Evolutionary conservation across 805 yeast species (phyloP).

Genomic region (Candida multigemmis): DNA sequence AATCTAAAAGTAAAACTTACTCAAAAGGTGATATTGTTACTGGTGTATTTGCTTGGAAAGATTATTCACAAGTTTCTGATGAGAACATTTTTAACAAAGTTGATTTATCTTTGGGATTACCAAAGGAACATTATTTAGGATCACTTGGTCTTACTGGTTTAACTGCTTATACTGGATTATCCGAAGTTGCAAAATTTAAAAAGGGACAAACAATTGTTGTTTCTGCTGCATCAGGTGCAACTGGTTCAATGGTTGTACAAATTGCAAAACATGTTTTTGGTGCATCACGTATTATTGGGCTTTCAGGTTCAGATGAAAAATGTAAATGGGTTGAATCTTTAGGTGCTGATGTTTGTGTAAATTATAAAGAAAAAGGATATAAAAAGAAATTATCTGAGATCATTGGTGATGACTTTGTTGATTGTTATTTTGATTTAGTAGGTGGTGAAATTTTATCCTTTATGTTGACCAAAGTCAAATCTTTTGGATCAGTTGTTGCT

Average conservation of each 20-base stretch:
- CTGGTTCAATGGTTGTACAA: slow-evolving; percentile 22
- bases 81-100: slow-evolving; percentile 8
- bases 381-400: slow-evolving; percentile 13
- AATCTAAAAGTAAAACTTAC: slow-evolving; percentile 13
- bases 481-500: slow-evolving; percentile 15
- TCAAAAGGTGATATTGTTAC: slow-evolving; percentile 14
- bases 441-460: slow-evolving; percentile 14
- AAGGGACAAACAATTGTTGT: slow-evolving; percentile 12
- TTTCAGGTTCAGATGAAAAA: slow-evolving; percentile 35
- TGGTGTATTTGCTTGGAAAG: slow-evolving; percentile 14
- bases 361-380: slow-evolving; percentile 37
- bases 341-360: slow-evolving; percentile 45
- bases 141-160: slow-evolving; percentile 18
- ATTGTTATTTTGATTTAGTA: slow-evolving; percentile 15
- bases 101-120: slow-evolving; percentile 6
- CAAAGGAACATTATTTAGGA: slow-evolving; percentile 16
- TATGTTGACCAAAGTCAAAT: slow-evolving; percentile 8
- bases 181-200: slow-evolving; percentile 21
- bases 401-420: slow-evolving; percentile 37
- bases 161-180: slow-evolving; percentile 21
- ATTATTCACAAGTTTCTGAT: slow-evolving; percentile 10
- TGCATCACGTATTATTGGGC: slow-evolving; percentile 18
- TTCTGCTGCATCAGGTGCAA: slow-evolving; percentile 26
- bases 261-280: slow-evolving; percentile 18
- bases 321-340: slow-evolving; percentile 43